phyloP scores from a whole-genome alignment of 345 rosid species.

The Bruguiera sexangula region DNA sequence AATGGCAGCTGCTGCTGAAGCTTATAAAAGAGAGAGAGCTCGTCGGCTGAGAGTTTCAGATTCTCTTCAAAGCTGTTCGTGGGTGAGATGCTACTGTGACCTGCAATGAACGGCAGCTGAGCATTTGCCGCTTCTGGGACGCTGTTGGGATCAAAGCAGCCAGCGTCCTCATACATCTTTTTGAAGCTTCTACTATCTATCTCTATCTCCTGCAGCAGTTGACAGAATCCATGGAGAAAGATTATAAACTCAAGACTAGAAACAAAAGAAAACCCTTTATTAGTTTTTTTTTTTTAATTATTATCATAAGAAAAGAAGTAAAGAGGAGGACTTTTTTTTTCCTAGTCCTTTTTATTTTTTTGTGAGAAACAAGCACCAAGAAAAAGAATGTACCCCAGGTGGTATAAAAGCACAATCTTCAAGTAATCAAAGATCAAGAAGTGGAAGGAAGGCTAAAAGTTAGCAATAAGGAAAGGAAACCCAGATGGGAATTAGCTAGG shows the following conservation, averaged over 20 bases:
- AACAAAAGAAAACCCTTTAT: no score
- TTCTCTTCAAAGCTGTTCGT: conserved; percentile 35
- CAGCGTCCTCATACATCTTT: conserved; percentile 43
- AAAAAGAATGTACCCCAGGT: not conserved
- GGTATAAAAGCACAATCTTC: no score
- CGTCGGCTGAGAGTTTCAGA: conserved; percentile 28
- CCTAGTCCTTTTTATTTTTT: no score
- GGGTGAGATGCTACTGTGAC: conserved; percentile 25
- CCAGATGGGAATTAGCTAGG: not conserved
- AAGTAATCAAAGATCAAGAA: no score
- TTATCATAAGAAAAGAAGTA: no score
- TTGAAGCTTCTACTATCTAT: not conserved
- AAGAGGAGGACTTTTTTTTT: no score
- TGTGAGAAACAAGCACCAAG: not conserved
- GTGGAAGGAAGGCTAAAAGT: not conserved
- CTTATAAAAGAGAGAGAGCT: conserved; percentile 10
- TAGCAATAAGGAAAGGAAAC: not conserved
- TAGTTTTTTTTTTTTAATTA: no score
- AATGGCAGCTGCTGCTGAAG: conserved; percentile 43
- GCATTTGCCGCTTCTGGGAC: conserved; percentile 28
- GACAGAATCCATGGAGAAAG: not conserved
- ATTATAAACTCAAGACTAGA: no score
- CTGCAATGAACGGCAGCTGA: conserved; percentile 8
- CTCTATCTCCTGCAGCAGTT: not conserved
- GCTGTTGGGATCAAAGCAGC: conserved; percentile 41